phyloP scores from a whole-genome alignment of 2,329 filamentous ascomycete species.

The Aspergillus sp. region DNA sequence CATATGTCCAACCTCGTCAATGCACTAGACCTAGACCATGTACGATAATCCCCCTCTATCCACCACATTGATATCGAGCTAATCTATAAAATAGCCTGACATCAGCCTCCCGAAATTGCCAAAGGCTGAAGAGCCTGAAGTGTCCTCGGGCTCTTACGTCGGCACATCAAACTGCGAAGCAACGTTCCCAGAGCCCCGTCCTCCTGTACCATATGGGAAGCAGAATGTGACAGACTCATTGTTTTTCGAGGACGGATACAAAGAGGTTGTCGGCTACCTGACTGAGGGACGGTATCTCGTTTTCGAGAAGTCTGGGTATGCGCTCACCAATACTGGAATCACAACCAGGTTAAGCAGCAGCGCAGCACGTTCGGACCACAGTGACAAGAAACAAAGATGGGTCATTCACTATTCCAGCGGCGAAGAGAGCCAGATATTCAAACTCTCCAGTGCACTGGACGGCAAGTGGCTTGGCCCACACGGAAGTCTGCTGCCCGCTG shows the following conservation, averaged over 20 bases:
- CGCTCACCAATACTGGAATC: conserved; percentile 40
- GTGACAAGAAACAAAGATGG: conserved; percentile 51
- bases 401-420: conserved; percentile 47
- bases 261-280: conserved; percentile 53
- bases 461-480: conserved; percentile 38
- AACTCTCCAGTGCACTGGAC: conserved; percentile 46
- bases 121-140: conserved; percentile 46
- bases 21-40: conserved; percentile 49
- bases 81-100: conserved; percentile 43
- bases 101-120: conserved; percentile 52
- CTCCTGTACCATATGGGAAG: conserved; percentile 53
- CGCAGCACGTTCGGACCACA: conserved; percentile 39
- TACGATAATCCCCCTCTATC: conserved; percentile 9
- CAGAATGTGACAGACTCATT: conserved; percentile 37
- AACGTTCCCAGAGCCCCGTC: conserved; percentile 39
- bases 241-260: conserved; percentile 57
- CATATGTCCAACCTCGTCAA: conserved; percentile 54
- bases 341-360: conserved; percentile 20
- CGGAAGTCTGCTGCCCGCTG: conserved; percentile 24
- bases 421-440: conserved; percentile 39
- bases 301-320: conserved; percentile 51
- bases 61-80: background rate
- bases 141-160: conserved; percentile 48
- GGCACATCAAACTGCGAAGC: conserved; percentile 50
- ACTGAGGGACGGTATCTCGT: conserved; percentile 59